Evolutionary conservation across 1,284 basidiomycete genomes (phyloP).

Genomic region (Mycena citricolor): DNA sequence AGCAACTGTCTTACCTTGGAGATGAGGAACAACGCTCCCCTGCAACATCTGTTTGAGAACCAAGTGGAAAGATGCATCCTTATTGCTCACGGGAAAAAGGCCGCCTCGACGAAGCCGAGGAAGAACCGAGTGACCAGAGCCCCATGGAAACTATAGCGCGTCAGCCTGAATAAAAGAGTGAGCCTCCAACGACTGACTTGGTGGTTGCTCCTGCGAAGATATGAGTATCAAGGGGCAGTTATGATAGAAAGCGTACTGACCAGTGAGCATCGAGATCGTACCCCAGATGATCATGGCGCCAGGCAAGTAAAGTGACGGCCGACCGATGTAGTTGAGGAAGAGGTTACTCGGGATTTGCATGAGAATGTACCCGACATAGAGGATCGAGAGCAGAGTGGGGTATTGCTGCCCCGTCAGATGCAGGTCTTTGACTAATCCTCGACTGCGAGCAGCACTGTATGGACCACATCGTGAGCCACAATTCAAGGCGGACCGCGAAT

Average conservation of each 20-base stretch:
- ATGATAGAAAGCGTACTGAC: conserved; percentile 28
- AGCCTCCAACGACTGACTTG: conserved; percentile 33
- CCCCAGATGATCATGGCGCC: conserved; percentile 71
- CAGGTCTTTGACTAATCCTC: conserved; percentile 65
- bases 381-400: conserved; percentile 68
- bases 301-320: conserved; percentile 70
- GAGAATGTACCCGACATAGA: conserved; percentile 76
- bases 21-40: conserved; percentile 43
- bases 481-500: conserved; percentile 3
- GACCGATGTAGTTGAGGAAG: conserved; percentile 66
- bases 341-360: conserved; percentile 78
- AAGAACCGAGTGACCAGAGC: conserved; percentile 72
- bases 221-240: neutral
- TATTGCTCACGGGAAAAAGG: conserved; percentile 64
- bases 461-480: neutral
- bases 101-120: conserved; percentile 57
- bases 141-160: conserved; percentile 51
- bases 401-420: conserved; percentile 54
- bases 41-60: conserved; percentile 6
- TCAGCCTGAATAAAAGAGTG: conserved; percentile 1
- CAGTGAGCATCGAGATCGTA: conserved; percentile 58
- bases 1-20: conserved; percentile 37
- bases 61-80: conserved; percentile 26
- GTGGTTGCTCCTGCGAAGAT: conserved; percentile 36
- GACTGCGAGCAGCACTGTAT: conserved; percentile 50